phyloP scores from a whole-genome alignment of 1,139 yeast genomes.

The Taphrina pruni region DNA sequence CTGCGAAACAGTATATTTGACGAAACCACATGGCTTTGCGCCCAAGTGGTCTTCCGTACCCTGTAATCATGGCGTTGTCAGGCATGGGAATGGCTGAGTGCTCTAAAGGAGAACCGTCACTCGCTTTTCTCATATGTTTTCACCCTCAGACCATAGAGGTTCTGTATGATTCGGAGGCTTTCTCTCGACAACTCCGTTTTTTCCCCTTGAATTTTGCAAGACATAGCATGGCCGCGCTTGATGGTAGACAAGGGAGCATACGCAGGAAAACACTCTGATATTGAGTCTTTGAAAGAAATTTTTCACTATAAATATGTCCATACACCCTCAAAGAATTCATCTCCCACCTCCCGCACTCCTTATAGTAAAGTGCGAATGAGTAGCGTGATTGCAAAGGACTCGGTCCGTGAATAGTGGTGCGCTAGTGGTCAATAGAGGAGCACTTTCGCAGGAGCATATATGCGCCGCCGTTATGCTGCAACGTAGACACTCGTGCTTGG shows the following conservation, averaged over 20 bases:
- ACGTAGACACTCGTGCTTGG: no score
- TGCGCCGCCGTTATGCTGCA: no score
- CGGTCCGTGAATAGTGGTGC: no score
- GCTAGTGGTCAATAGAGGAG: no score
- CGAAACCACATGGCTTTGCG: not conserved
- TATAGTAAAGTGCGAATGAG: no score
- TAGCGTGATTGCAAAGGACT: no score
- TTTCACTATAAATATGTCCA: slow-evolving; percentile 11
- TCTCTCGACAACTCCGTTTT: no score
- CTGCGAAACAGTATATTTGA: not conserved
- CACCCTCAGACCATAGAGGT: not conserved
- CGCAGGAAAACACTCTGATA: not conserved
- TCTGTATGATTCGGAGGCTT: not conserved
- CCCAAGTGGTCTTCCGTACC: not conserved
- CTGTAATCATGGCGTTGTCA: not conserved
- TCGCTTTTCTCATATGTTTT: not conserved
- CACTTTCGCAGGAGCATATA: no score
- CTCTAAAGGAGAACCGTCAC: slow-evolving; percentile 1
- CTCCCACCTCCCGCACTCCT: no score
- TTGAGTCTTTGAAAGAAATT: slow-evolving; percentile 5
- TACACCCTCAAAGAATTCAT: no score
- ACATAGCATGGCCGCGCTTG: not conserved
- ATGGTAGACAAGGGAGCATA: not conserved
- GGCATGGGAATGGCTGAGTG: not conserved
- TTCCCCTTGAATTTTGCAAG: not conserved